A percentile compares a stretch with the other conserved stretches of the same genome.
Evolutionary conservation across 2,329 filamentous ascomycete genomes (phyloP).

Genomic region (Orbilia javanica): DNA sequence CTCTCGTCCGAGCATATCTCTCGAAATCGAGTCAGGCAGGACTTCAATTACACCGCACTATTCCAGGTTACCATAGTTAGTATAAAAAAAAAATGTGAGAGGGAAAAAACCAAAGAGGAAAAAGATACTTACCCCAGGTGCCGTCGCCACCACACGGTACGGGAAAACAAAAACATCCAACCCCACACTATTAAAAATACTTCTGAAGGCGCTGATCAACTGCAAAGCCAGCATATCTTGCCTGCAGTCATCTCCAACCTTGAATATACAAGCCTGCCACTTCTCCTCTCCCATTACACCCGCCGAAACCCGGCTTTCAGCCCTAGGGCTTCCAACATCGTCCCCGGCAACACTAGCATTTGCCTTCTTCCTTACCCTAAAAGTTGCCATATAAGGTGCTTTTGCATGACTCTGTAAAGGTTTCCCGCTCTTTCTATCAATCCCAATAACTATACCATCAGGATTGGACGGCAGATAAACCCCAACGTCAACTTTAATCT

Average conservation of each 20-base stretch:
- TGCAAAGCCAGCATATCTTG: conserved; percentile 97
- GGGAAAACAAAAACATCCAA: conserved; percentile 97
- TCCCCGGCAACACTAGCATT: conserved; percentile 65
- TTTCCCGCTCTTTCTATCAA: conserved; percentile 97
- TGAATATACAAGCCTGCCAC: conserved; percentile 99
- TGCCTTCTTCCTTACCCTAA: conserved; percentile 89
- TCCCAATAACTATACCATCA: conserved; percentile 95
- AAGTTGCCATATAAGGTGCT: conserved; percentile 98
- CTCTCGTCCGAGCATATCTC: conserved; percentile 98
- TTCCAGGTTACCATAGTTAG: conserved; percentile 3
- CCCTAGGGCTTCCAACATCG: conserved; percentile 55
- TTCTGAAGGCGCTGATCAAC: conserved; percentile 97
- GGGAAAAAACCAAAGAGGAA: background rate
- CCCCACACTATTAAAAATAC: conserved; percentile 94
- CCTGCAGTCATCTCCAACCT: conserved; percentile 97
- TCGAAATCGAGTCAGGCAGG: conserved; percentile 94
- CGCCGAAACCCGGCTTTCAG: conserved; percentile 63
- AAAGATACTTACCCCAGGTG: conserved; percentile 73
- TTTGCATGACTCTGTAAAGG: conserved; percentile 98
- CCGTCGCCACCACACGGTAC: conserved; percentile 96
- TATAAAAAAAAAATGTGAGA: background rate
- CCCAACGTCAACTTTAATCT: conserved; percentile 95
- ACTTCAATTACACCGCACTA: conserved; percentile 96
- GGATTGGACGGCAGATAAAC: conserved; percentile 98
- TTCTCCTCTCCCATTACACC: conserved; percentile 74